Conservation (phyloP, 495 filamentous ascomycete species). For the Hyaloscypha hepaticicola region DNA sequence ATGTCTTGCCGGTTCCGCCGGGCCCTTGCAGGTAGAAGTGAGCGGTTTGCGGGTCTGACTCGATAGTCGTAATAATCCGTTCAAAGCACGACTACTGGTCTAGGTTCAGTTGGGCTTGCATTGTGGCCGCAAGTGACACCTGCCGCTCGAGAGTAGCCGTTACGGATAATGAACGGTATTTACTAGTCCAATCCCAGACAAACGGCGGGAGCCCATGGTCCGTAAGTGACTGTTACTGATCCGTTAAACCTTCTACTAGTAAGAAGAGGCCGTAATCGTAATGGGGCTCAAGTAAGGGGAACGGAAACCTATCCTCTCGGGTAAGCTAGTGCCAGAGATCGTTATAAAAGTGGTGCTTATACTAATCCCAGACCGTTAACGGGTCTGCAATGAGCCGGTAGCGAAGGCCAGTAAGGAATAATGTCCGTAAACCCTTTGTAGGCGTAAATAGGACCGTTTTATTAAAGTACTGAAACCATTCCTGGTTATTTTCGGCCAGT, state of each 20-base stretch:
- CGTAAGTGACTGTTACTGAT: too few species aligned
- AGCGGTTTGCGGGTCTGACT: background rate
- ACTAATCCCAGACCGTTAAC: conserved; percentile 3
- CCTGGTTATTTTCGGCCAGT: conserved; percentile 7
- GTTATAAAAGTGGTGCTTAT: too few species aligned
- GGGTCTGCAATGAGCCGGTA: conserved; percentile 4
- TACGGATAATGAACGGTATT: too few species aligned
- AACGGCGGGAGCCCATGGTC: too few species aligned
- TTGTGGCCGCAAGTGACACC: background rate
- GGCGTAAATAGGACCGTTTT: conserved; percentile 6
- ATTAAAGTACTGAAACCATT: conserved; percentile 13
- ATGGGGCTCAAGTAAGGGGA: too few species aligned
- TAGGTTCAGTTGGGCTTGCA: conserved; percentile 8
- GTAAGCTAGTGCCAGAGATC: too few species aligned
- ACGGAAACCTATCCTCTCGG: too few species aligned
- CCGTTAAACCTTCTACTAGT: too few species aligned
- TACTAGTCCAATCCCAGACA: too few species aligned
- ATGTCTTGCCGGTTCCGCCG: conserved; percentile 2
- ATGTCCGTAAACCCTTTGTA: background rate
- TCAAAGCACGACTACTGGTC: background rate
- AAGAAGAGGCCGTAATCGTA: too few species aligned
- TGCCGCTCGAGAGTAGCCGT: background rate
- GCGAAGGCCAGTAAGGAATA: conserved; percentile 8
- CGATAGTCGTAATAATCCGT: background rate
- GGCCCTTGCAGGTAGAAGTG: conserved; percentile 23